A percentile compares a stretch with the other conserved stretches of the same genome.
Evolutionary conservation across 169 alveolate genomes (phyloP).

Genomic region (Cryptosporidium viatorum): DNA sequence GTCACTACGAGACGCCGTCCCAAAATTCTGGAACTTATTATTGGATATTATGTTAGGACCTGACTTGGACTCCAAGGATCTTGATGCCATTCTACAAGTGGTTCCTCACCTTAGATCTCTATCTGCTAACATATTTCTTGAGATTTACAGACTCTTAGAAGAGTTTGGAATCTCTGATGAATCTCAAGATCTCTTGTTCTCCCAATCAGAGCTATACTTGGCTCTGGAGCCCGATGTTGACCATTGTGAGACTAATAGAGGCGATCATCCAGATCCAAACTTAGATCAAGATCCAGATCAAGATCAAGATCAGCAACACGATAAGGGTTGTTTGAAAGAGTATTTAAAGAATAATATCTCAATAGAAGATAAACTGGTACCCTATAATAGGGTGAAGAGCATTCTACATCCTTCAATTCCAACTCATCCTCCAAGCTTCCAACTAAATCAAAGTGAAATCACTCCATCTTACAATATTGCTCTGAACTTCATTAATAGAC

Average conservation of each 20-base stretch:
- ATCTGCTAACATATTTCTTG: conserved; percentile 1
- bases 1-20: conserved; percentile 4
- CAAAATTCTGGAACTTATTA: conserved; percentile 22
- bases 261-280: background rate
- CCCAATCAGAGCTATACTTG: conserved; percentile 29
- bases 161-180: conserved; percentile 22
- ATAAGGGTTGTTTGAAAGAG: background rate
- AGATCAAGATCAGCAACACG: background rate
- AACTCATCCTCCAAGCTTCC: background rate
- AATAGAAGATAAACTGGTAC: background rate
- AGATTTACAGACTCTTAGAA: background rate
- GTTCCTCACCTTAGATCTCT: conserved; percentile 41
- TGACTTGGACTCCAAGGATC: conserved; percentile 35
- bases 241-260: background rate
- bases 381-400: background rate
- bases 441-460: background rate
- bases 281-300: too few relatives aligned
- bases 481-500: conserved; percentile 11
- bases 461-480: conserved; percentile 9
- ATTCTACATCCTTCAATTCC: background rate
- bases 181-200: background rate
- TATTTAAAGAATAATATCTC: background rate
- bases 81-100: conserved; percentile 1
- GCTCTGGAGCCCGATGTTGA: background rate
- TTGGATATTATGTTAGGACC: conserved; percentile 72